Evolutionary conservation across 352 stramenopile genomes (phyloP), one percentile per base, ranked within the genome.

Genomic region (Phytophthora megakarya): DNA sequence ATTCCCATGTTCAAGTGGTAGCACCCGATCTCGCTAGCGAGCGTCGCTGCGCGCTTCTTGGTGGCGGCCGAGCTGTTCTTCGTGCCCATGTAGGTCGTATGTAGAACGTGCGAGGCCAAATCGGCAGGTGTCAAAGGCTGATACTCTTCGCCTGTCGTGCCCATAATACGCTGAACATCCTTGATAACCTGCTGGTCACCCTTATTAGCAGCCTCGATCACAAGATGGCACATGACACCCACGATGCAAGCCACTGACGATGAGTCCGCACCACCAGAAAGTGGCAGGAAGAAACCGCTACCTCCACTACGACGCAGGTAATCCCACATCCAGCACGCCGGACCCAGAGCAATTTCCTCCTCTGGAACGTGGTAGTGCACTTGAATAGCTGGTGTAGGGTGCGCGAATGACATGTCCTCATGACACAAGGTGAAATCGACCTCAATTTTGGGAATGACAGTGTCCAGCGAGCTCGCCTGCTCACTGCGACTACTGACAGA

Each of bases 301-400:
- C 83, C 82, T 9, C 70, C 88, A 80, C 71, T 93, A 39, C 97
- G 84, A 49, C 97, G 89, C 45, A 99, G 65, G 74, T 99, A 99
- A 78, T 99, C 97, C 97, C 97, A 99, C 33, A 99, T 74, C 97
- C 97, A 99, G 74, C 97, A 99, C 3, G 97, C 97, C 2, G 97
- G 97, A 5, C 97, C 97, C 2, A 98, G 78, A 32, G 90, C 97
- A 72, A 98, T 99, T 70, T 99, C 97, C 73, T 99, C 97, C 67
- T 99, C 96, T 2, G 96, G 90, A 6, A 78, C 72, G 58, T 98
- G 84, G 69, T 95, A 88, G 18, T 77, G 81, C 12, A 97, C 70
- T 8, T 89, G 58, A 43, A 97, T 82, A 9, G 70, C 61, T 16
- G 73, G 52, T n/a, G 71, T 83, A 13, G 84, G 73, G 2, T 67